A percentile compares a stretch with the other conserved stretches of the same genome.
Conservation (phyloP, 306 rosid species). For the Vicia villosa region DNA sequence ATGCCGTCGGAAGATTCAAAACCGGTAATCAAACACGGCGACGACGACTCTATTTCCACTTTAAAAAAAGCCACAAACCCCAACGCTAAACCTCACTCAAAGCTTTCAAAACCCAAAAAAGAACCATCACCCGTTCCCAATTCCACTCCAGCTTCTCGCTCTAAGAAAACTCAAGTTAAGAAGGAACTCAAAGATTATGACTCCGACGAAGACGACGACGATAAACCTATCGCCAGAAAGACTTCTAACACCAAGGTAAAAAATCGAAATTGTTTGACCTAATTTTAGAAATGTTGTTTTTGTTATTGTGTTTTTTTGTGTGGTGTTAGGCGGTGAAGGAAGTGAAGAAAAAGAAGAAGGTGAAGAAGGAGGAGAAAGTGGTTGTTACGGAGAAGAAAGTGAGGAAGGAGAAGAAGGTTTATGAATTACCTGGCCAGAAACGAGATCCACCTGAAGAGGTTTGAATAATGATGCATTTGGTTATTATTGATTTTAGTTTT, state of each 20-base stretch:
- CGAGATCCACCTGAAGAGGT: constrained; percentile 91
- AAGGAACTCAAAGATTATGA: constrained; percentile 44
- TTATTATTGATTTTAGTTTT: not conserved
- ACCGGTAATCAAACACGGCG: constrained; percentile 41
- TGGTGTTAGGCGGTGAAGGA: constrained; percentile 44
- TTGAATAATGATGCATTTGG: not conserved
- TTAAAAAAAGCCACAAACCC: constrained; percentile 22
- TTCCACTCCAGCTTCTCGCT: constrained; percentile 34
- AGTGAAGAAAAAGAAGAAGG: constrained; percentile 44
- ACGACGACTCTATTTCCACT: constrained; percentile 41
- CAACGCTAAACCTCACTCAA: constrained; percentile 42
- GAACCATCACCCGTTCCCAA: constrained; percentile 6
- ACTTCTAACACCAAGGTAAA: constrained; percentile 49
- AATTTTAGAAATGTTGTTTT: not conserved
- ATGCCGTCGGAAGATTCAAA: constrained; percentile 68
- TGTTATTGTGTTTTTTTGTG: not conserved
- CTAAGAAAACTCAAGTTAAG: constrained; percentile 32
- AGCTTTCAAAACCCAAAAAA: constrained; percentile 41
- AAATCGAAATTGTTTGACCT: not conserved
- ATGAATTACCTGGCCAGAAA: constrained; percentile 88
- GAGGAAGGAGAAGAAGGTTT: constrained; percentile 66
- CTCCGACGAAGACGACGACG: constrained; percentile 42
- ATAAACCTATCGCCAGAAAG: constrained; percentile 36
- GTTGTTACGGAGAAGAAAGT: constrained; percentile 45
- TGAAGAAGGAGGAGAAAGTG: constrained; percentile 30